Base-by-base conservation (phyloP, 108 stramenopile species). In the Skeletonema tropicum region DNA sequence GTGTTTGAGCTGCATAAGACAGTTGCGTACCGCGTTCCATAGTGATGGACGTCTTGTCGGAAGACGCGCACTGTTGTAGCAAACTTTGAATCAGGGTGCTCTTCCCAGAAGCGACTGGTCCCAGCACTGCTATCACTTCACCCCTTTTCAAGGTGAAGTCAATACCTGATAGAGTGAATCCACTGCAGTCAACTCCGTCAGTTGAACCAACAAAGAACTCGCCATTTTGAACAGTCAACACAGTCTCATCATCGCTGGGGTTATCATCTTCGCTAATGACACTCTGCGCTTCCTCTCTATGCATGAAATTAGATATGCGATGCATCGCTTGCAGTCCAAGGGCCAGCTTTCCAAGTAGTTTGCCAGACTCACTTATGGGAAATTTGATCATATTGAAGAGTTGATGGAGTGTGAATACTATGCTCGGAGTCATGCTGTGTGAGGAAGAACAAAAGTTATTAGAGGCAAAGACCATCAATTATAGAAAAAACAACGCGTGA, bases 1-100 rank as follows among this genome's bases (percentile, higher is more conserved):
- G 91, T 26, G 79, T 88, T 75, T 99, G 97, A 49, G 86, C 84
- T 1, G 89, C 96, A 82, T 97, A 99, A 8, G 96, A 86, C 25
- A 96, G 83, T 85, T 46, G 64, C 66, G 12, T 32, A 17, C 11
- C 88, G 29, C 45, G 61, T 67, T 25, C 61, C 48, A 14, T 85
- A n/a, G 66, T 89, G 89, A 55, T 55, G 0, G 52, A 15, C 59
- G 68, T 19, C 68, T 70, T 55, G 55, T 48, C 45, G 66, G 74
- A 59, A 38, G 80, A 7, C 23, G 79, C 74, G 9, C 89, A 70
- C 68, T 97, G 94, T 3, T 87, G 90, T 38, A 98, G 70, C 12
- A 98, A 75, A 13, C 91, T 93, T 14, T 82, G 69, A 7, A 96
- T 60, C 0, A 98, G 60, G 1, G 89, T 86, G 0, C 87, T 85